These are phyloP conservation scores for Aaosphaeria pasadenensis DNA, from an alignment of 2,329 filamentous ascomycete genomes.

Conservation along the genomic window DNA sequence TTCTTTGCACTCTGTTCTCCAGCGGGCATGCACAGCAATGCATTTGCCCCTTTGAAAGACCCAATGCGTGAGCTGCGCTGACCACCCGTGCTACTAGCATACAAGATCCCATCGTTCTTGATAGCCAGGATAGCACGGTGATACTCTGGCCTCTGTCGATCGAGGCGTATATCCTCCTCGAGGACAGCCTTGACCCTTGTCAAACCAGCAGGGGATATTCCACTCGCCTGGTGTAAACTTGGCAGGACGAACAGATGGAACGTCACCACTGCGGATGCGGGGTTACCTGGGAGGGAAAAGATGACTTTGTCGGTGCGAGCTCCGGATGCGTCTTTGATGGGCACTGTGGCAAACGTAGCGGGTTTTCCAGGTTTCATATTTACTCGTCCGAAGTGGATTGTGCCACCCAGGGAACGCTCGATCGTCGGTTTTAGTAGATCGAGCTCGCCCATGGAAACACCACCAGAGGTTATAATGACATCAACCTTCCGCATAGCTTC, in stretches of 20 bases:
- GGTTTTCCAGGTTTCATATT: constrained; percentile 98
- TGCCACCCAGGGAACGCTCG: constrained; percentile 83
- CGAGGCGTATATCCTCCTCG: constrained; percentile 69
- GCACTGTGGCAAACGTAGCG: constrained; percentile 90
- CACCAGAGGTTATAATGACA: constrained; percentile 85
- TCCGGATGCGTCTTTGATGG: constrained; percentile 54
- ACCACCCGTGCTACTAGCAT: constrained; percentile 79
- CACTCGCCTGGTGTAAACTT: constrained; percentile 73
- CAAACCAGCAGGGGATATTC: constrained; percentile 65
- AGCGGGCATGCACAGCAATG: constrained; percentile 71
- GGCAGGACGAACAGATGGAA: constrained; percentile 94
- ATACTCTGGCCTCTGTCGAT: constrained; percentile 79
- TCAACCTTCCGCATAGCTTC: constrained; percentile 72
- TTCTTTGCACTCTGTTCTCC: constrained; percentile 63
- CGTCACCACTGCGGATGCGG: constrained; percentile 87
- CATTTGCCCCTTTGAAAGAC: constrained; percentile 86
- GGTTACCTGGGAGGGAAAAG: constrained; percentile 92
- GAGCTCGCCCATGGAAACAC: constrained; percentile 96
- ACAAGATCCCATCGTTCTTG: constrained; percentile 61
- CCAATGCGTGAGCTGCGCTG: constrained; percentile 89
- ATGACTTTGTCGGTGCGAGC: constrained; percentile 65
- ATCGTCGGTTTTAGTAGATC: constrained; percentile 96
- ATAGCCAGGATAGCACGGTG: constrained; percentile 76
- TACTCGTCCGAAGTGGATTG: constrained; percentile 93
- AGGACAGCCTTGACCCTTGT: constrained; percentile 69